Evolutionary conservation across 2,329 filamentous ascomycete genomes (phyloP).

Genomic region (Aspergillus eucalypticola): DNA sequence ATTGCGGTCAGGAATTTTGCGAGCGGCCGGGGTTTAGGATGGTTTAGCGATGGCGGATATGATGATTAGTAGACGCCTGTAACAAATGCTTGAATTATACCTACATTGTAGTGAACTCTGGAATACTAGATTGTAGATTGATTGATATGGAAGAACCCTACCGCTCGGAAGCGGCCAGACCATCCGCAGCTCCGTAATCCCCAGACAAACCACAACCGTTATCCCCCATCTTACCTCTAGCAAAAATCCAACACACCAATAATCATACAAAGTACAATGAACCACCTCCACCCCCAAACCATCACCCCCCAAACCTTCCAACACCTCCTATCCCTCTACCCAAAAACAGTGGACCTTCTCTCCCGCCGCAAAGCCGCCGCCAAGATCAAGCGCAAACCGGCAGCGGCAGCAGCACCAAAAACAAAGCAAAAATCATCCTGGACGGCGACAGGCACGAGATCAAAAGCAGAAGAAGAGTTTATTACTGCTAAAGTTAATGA

Average conservation of each 20-base stretch:
- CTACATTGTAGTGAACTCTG: neutral
- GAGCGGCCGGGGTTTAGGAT: neutral
- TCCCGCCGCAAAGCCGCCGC: slow-evolving; percentile 24
- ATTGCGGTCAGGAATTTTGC: neutral
- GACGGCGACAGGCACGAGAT: slow-evolving; percentile 10
- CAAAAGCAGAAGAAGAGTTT: neutral
- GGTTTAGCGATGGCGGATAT: neutral
- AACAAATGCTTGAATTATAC: neutral
- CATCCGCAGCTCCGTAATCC: too few species aligned
- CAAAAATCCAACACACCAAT: neutral
- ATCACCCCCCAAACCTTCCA: slow-evolving; percentile 31
- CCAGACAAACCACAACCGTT: neutral
- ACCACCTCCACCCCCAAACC: slow-evolving; percentile 25
- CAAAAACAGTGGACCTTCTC: slow-evolving; percentile 26
- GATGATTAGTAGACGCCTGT: neutral
- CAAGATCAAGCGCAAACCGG: slow-evolving; percentile 22
- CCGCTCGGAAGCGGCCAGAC: too few species aligned
- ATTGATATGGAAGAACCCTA: too few species aligned
- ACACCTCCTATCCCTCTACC: slow-evolving; percentile 29
- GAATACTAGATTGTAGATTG: too few species aligned
- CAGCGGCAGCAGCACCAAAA: neutral
- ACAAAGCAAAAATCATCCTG: slow-evolving; percentile 11
- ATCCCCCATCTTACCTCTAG: neutral
- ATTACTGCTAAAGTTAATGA: neutral
- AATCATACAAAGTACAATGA: neutral